Evolutionary conservation across 805 yeast genomes (phyloP), one percentile per base, ranked within the genome.

Genomic region (Diddensiella transvaalensis): DNA sequence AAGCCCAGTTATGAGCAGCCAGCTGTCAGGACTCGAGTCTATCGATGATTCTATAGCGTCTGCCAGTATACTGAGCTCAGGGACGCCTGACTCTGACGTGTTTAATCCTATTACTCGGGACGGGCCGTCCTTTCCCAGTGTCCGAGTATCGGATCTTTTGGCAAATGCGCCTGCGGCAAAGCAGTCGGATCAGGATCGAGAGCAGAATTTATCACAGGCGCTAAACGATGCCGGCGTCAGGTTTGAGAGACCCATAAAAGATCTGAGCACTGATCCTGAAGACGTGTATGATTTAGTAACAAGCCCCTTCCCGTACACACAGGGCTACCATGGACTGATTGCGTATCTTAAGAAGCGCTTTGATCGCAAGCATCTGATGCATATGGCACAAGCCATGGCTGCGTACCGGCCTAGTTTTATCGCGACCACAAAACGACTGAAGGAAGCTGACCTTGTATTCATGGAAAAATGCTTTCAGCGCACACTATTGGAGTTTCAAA

Each of bases 401-500:
- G 64, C 64, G 2, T 69, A 67, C 19, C 70, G 91, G 46, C 91
- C 93, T 10, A 79, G 87, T 11, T 86, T 86, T 58, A 84, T 83
- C 17, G 80, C 88, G 18, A 83, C 89, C 1, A 85, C 88, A 43
- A 80, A 85, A 57, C 78, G 82, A 3, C 69, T 86, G 38, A 82
- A 79, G 57, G 89, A 85, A 53, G 79, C 79, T 60, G 93, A 86
- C 61, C 66, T 84, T 42, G 75, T 83, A 35, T 78, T 78, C 53
- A 79, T 82, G 32, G 85, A 80, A 54, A 58, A 80, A 40, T 75
- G 79, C 10, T 75, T 80, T 51, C 84, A 80, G 52, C 60, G 84
- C 43, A 72, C 82, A 0, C 57, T 80, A 19, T 53, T 75, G 58
- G 90, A 86, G 48, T 76, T 76, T 50, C 83, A 79, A 58, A 72